phyloP scores from a whole-genome alignment of 441 rosid species.

The Pelargonium citronellum region DNA sequence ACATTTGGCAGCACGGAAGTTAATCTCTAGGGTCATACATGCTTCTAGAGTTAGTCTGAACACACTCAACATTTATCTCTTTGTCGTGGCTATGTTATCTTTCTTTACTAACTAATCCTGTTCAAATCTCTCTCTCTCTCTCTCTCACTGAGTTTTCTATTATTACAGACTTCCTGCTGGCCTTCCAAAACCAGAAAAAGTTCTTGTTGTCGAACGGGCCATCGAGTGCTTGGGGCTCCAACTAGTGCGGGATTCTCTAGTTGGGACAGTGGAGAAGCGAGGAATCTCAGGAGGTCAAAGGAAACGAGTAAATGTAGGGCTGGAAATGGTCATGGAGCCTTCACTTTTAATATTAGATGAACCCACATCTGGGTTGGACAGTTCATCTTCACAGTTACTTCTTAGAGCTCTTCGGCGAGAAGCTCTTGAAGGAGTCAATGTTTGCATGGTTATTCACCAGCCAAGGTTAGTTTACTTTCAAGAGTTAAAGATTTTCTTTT shows the following conservation, averaged over 20 bases:
- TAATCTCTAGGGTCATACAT: neutral
- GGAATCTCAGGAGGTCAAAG: slow-evolving; percentile 98
- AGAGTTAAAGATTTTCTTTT: neutral
- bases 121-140: slow-evolving; percentile 10
- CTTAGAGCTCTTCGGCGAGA: slow-evolving; percentile 90
- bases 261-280: slow-evolving; percentile 90
- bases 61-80: neutral
- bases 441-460: slow-evolving; percentile 90
- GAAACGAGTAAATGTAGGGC: slow-evolving; percentile 91
- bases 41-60: neutral
- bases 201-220: slow-evolving; percentile 87
- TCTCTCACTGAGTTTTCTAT: slow-evolving; percentile 3
- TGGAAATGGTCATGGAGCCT: slow-evolving; percentile 99
- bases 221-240: slow-evolving; percentile 81
- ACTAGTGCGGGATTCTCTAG: slow-evolving; percentile 69
- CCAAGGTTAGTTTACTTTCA: slow-evolving; percentile 52
- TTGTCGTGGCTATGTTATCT: slow-evolving; percentile 7
- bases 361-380: slow-evolving; percentile 98
- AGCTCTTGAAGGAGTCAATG: slow-evolving; percentile 95
- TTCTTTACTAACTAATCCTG: slow-evolving; percentile 1
- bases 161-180: slow-evolving; percentile 60
- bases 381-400: slow-evolving; percentile 84
- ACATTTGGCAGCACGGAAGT: neutral
- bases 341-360: slow-evolving; percentile 89
- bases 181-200: slow-evolving; percentile 66